Conservation (phyloP, 495 filamentous ascomycete species). For the Parathielavia appendiculata region DNA sequence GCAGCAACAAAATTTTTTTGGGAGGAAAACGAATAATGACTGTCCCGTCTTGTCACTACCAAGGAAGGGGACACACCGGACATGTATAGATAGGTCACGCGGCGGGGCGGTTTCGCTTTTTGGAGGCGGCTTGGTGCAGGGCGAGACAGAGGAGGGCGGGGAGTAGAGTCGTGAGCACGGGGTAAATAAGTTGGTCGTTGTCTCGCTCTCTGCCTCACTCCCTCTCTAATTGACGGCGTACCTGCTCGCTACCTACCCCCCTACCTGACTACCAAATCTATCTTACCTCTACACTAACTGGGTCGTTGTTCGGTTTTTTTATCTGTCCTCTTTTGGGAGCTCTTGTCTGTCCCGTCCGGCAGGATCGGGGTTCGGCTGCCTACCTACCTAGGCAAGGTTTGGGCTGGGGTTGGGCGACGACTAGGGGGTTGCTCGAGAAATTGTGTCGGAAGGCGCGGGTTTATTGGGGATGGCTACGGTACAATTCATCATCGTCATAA, state of each 20-base stretch:
- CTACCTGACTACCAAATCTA: neutral
- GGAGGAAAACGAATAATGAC: conserved; percentile 33
- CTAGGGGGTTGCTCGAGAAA: too few species aligned
- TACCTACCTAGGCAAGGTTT: too few species aligned
- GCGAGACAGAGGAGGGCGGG: neutral
- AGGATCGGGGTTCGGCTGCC: too few species aligned
- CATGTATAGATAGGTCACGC: conserved; percentile 29
- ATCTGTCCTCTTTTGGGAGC: neutral
- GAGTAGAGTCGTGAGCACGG: neutral
- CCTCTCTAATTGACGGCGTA: conserved; percentile 4
- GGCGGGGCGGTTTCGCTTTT: conserved; percentile 4
- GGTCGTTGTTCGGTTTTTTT: conserved; percentile 10
- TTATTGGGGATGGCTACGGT: too few species aligned
- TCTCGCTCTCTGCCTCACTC: neutral
- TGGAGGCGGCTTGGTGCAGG: neutral
- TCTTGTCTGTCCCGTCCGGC: neutral
- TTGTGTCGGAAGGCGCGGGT: too few species aligned
- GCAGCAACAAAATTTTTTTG: conserved; percentile 16
- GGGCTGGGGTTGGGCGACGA: too few species aligned
- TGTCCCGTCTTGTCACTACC: conserved; percentile 27
- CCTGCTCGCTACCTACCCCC: neutral
- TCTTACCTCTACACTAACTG: conserved; percentile 1
- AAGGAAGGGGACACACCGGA: conserved; percentile 17
- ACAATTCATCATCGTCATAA: too few species aligned
- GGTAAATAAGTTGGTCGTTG: neutral